Evolutionary conservation across 2,329 filamentous ascomycete genomes (phyloP), one percentile per base, ranked within the genome.

Genomic region (Blumeria graminis): DNA sequence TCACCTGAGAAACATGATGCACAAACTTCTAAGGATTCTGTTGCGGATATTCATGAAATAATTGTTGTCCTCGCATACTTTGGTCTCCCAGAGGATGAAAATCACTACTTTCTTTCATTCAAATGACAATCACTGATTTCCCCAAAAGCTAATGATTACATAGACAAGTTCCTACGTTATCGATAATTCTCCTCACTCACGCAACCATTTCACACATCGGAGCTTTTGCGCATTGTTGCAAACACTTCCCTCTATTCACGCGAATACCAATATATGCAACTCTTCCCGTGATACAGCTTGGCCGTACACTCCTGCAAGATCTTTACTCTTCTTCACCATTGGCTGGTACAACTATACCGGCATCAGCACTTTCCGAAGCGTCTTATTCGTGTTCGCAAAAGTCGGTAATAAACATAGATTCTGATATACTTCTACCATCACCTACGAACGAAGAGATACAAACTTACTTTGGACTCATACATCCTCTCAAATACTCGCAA

Each of bases 181-280:
- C 92, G 3, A 76, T 98, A 63, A 83, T 98, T 64, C 84, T 98
- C 43, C 77, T 98, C 62, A 98, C 92, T 0, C 92, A 98, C 68
- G 86, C 92, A 60, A 98, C 90, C 0, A 78, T 86, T 55, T 81
- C 86, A 55, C 92, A 98, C 71, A 77, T 98, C 57, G 90, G 86
- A 62, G 92, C 92, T 58, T 95, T 86, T 68, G 89, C 86, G 46
- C 89, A 96, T 69, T 95, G 89, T 72, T 96, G 92, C 80, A 94
- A 94, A 69, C 83, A 95, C 68, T 84, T 96, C 60, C 88, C 92
- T 50, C 75, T 86, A 51, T 98, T 98, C 70, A 84, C 82, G 9
- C 82, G 88, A 65, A 88, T 98, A 59, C 92, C 92, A 43, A 81
- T 94, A 58, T 98, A 95, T 70, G 92, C 92, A 57, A 98, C 92